Base-by-base conservation (phyloP, 2,329 filamentous ascomycete genomes). In the Neofusicoccum sp. region DNA sequence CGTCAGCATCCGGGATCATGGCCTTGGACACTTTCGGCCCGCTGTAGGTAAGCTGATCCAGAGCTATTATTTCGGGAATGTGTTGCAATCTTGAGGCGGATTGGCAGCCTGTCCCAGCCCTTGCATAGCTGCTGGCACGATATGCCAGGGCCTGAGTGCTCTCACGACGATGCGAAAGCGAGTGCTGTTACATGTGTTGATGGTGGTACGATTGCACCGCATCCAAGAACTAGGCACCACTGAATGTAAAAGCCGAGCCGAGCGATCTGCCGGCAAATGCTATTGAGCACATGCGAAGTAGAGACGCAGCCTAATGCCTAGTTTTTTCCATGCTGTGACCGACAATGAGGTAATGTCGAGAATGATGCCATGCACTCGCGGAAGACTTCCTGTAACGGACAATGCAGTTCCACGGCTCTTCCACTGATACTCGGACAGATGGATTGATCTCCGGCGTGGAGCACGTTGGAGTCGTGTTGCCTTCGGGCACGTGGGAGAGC, bases 41-140 rank as follows among this genome's bases (percentile, higher is more conserved):
- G 51, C 51, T 56, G 51, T 56, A 43, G 38, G 51, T 56, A 56
- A 56, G 51, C 51, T 56, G 51, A 43, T 43, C 28, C n/a, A 38
- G 38, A 31, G 51, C n/a, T 33, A n/a, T 20, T 43, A 56, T 56
- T 43, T 43, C 51, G 36, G 51, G 38, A 56, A 56, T 56, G 28
- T 43, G 36, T 56, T 56, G 51, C 26, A 24, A 56, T 33, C 30
- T 33, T 43, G 16, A 56, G 51, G 51, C 38, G 51, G 7, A 43
- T 38, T 43, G 36, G 34, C 28, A 43, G 51, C 26, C 38, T 43
- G n/a, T 26, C 28, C 38, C n/a, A 56, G 51, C 51, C 51, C 51
- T 56, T 56, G 51, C 38, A 56, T 56, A 8, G 38, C 28, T 43
- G 28, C 11, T 12, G 28, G 36, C 6, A 33, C n/a, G 33, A 28